A percentile compares a stretch with the other conserved stretches of the same genome.
Conservation (phyloP, 192 early-diverging fungal species). For the Paraglomus brasilianum region DNA sequence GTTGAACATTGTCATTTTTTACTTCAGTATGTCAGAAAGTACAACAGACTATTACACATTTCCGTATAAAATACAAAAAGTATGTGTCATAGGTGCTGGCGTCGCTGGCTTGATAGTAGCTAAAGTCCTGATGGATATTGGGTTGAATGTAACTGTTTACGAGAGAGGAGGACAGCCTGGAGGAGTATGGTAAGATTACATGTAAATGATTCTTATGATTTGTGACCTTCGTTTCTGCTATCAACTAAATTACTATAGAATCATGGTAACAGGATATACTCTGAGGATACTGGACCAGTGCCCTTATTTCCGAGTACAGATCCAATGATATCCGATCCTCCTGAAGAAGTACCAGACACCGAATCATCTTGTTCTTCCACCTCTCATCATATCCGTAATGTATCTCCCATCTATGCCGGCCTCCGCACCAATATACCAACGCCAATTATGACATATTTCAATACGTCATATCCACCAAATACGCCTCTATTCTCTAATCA, state of each 20-base stretch:
- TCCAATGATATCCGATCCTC: slow-evolving; percentile 21
- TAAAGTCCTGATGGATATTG: slow-evolving; percentile 29
- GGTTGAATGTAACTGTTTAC: slow-evolving; percentile 40
- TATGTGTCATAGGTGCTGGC: slow-evolving; percentile 42
- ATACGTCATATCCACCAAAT: slow-evolving; percentile 36
- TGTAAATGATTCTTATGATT: not conserved
- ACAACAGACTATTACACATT: too few relatives aligned
- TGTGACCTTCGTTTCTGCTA: not conserved
- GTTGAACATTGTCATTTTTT: too few relatives aligned
- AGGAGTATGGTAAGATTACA: slow-evolving; percentile 49
- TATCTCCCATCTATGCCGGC: slow-evolving; percentile 42
- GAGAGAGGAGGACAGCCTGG: slow-evolving; percentile 49
- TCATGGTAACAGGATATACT: slow-evolving; percentile 43
- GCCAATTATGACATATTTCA: slow-evolving; percentile 51
- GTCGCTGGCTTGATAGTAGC: slow-evolving; percentile 36
- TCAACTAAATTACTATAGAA: not conserved
- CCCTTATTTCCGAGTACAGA: slow-evolving; percentile 37
- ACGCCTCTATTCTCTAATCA: slow-evolving; percentile 46
- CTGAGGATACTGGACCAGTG: slow-evolving; percentile 33
- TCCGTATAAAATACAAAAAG: slow-evolving; percentile 20
- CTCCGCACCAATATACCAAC: slow-evolving; percentile 55
- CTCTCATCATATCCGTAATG: not conserved
- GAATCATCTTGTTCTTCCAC: not conserved
- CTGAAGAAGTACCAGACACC: not conserved
- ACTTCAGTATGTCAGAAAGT: too few relatives aligned